Percentiles rank a stretch among this genome's conserved stretches.
These are phyloP conservation scores for Calendula officinalis DNA, from an alignment of 129 eudicot genomes.

Conservation along the genomic window DNA sequence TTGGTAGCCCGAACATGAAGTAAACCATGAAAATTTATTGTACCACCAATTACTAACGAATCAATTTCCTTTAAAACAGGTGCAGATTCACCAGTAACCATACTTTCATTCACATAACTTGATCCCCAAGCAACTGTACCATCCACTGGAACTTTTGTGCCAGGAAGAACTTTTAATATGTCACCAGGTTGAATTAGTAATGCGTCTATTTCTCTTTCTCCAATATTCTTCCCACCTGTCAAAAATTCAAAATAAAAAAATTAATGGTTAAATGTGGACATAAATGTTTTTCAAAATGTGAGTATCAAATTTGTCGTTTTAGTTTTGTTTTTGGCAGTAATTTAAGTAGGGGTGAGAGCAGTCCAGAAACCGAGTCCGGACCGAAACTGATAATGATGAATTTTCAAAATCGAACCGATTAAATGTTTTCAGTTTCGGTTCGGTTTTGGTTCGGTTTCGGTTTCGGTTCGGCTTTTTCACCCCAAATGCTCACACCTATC, in stretches of 20 bases:
- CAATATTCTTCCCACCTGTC: constrained; percentile 70
- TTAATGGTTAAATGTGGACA: too few relatives aligned
- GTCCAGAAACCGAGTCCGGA: too few relatives aligned
- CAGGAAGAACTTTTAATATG: constrained; percentile 82
- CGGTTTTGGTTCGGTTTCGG: too few relatives aligned
- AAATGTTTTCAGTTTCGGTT: too few relatives aligned
- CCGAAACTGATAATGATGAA: too few relatives aligned
- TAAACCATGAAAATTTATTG: constrained; percentile 86
- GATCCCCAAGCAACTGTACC: constrained; percentile 91
- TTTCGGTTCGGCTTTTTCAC: too few relatives aligned
- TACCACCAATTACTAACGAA: constrained; percentile 82
- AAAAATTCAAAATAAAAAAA: background rate
- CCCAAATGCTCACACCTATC: too few relatives aligned
- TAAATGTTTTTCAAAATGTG: too few relatives aligned
- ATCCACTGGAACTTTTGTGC: constrained; percentile 87
- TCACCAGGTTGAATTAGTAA: constrained; percentile 92
- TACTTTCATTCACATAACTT: constrained; percentile 92
- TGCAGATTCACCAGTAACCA: constrained; percentile 98
- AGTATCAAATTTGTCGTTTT: too few relatives aligned
- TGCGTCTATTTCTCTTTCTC: constrained; percentile 95
- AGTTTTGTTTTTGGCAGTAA: too few relatives aligned
- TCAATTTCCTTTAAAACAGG: constrained; percentile 78
- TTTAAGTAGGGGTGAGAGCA: too few relatives aligned
- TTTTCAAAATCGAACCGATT: too few relatives aligned
- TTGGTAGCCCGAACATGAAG: constrained; percentile 84